Conservation (phyloP, 768 basidiomycete genomes). For the Tricholoma sp. region DNA sequence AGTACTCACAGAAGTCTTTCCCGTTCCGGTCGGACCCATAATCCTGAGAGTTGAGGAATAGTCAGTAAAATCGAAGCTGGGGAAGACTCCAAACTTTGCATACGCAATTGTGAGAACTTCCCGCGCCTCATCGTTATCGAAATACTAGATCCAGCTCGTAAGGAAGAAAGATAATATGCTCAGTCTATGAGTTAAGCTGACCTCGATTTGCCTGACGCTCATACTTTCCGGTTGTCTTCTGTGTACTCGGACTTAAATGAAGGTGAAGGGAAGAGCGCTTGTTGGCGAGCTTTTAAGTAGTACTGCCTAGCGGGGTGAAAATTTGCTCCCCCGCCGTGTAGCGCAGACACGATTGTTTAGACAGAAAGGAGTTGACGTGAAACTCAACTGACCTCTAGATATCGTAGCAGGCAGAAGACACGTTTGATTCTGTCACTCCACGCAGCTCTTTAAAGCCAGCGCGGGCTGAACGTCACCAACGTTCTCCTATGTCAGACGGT, state of each 20-base stretch:
- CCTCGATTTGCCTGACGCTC: not conserved
- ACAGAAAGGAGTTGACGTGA: not conserved
- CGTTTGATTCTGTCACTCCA: not conserved
- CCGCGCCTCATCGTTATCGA: not conserved
- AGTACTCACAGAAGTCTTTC: slow-evolving; percentile 30
- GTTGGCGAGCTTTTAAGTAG: not conserved
- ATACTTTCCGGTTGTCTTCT: not conserved
- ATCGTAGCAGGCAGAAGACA: not conserved
- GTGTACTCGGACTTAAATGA: no score
- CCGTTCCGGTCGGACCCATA: slow-evolving; percentile 36
- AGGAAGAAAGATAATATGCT: not conserved
- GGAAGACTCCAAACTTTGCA: not conserved
- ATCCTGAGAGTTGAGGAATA: slow-evolving; percentile 16
- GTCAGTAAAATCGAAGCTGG: not conserved
- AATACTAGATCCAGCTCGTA: not conserved
- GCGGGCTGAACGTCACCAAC: not conserved
- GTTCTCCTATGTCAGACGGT: not conserved
- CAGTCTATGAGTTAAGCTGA: not conserved
- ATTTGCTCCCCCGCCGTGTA: not conserved
- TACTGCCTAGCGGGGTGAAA: not conserved
- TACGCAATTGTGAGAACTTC: slow-evolving; percentile 11
- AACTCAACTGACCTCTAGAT: not conserved
- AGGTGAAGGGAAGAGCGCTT: not conserved
- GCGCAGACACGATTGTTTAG: not conserved
- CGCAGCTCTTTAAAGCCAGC: not conserved